phyloP scores from a whole-genome alignment of 306 rosid genomes.

The Neltuma alba region DNA sequence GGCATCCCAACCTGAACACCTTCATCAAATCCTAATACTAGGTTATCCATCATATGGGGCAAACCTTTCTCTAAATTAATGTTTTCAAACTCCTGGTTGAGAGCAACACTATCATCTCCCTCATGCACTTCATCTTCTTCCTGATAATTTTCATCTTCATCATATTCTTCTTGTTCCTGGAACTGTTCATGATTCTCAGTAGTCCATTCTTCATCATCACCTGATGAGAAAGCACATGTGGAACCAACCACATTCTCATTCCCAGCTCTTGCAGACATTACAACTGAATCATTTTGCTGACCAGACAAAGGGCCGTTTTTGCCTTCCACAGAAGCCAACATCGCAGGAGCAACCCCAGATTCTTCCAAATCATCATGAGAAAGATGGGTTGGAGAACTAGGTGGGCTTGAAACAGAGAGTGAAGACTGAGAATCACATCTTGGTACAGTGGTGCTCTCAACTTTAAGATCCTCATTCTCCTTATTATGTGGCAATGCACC shows the following conservation, averaged over 20 bases:
- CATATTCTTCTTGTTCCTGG: slow-evolving; percentile 97
- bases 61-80: slow-evolving; percentile 73
- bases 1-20: slow-evolving; percentile 98
- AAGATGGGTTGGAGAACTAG: slow-evolving; percentile 91
- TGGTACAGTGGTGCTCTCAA: slow-evolving; percentile 48
- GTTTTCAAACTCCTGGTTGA: slow-evolving; percentile 59
- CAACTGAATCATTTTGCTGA: slow-evolving; percentile 55
- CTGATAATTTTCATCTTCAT: slow-evolving; percentile 88
- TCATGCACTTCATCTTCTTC: slow-evolving; percentile 97
- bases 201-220: slow-evolving; percentile 92
- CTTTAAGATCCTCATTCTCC: slow-evolving; percentile 53
- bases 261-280: slow-evolving; percentile 42
- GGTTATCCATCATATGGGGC: slow-evolving; percentile 76
- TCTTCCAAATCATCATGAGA: slow-evolving; percentile 93
- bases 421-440: slow-evolving; percentile 97
- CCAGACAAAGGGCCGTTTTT: slow-evolving; percentile 40
- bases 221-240: slow-evolving; percentile 55
- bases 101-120: slow-evolving; percentile 69
- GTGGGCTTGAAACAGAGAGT: slow-evolving; percentile 94
- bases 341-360: slow-evolving; percentile 64
- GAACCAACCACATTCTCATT: slow-evolving; percentile 49
- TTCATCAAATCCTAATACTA: slow-evolving; percentile 89
- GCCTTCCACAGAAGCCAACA: slow-evolving; percentile 55
- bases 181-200: slow-evolving; percentile 69
- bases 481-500: slow-evolving; percentile 51